These are phyloP conservation scores for Flammula alnicola DNA, from an alignment of 1,284 basidiomycete species.

Conservation along the genomic window DNA sequence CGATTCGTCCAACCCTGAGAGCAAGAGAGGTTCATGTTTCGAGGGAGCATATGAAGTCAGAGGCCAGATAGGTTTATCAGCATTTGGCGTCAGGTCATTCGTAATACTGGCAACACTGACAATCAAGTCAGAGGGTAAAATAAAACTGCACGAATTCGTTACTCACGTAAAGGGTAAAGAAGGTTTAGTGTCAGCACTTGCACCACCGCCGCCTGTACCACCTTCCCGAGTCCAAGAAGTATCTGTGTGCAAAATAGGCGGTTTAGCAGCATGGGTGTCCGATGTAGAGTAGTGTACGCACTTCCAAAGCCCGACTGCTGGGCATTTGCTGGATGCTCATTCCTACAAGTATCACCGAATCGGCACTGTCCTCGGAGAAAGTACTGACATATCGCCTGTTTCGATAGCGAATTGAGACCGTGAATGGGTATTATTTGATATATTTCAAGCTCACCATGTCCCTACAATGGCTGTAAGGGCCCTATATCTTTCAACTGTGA, in stretches of 20 bases:
- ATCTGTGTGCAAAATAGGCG: too few relatives aligned
- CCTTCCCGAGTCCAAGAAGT: too few relatives aligned
- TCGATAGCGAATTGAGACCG: background rate
- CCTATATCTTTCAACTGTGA: too few relatives aligned
- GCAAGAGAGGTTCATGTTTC: constrained; percentile 75
- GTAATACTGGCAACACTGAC: constrained; percentile 22
- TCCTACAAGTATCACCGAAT: constrained; percentile 70
- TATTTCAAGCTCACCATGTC: constrained; percentile 8
- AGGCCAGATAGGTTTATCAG: constrained; percentile 82
- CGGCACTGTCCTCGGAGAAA: constrained; percentile 71
- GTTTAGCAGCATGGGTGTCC: too few relatives aligned
- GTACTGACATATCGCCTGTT: constrained; percentile 56
- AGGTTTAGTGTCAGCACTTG: too few relatives aligned
- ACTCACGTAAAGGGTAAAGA: constrained; percentile 16
- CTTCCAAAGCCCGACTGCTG: constrained; percentile 41
- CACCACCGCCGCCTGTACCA: too few relatives aligned
- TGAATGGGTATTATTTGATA: background rate
- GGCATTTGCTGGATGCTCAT: constrained; percentile 62
- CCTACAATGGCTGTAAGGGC: too few relatives aligned
- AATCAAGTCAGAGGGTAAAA: background rate
- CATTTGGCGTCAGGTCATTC: constrained; percentile 60
- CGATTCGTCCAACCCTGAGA: constrained; percentile 75
- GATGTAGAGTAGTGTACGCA: constrained; percentile 26
- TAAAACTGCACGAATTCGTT: background rate
- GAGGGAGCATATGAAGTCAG: constrained; percentile 81